Base-by-base conservation (phyloP, 1,139 yeast genomes). In the Geotrichum phurueaensis region DNA sequence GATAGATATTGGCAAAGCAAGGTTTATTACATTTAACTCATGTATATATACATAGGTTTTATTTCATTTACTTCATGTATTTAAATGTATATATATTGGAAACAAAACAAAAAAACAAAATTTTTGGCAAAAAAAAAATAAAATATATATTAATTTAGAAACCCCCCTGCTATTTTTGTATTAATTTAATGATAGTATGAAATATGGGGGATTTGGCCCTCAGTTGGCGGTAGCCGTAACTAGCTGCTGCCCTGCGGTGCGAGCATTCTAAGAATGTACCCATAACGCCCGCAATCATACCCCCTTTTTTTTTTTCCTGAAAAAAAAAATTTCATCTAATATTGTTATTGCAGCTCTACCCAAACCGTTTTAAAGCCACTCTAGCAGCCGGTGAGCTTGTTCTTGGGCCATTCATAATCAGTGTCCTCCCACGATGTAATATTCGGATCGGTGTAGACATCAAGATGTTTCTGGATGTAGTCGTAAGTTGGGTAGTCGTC, bases 401-500 rank as follows among this genome's bases (percentile, higher is more conserved):
- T n/a, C n/a, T n/a, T n/a, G n/a, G 39, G 13, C n/a, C 39, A 33
- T 33, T 33, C 13, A 15, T 86, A 89, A 0, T 94, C 94, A 1
- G 91, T 89, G 50, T 71, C 78, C 53, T 74, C 78, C 88, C 90
- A 89, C 36, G 77, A 68, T 0, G 96, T 89, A 60, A 81, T 67
- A 73, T 89, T 89, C 12, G 77, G 70, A 72, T 89, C 82, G 48
- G 68, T 59, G 72, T 89, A 89, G 23, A 90, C 89, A 63, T 80
- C 78, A 62, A 75, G 69, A 71, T 89, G 96, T 25, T 73, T 70
- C 61, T 82, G 75, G 67, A 89, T 89, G 75, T 89, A 89, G 65
- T 87, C 87, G 59, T 77, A 75, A 0, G 96, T 89, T 50, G 96
- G 96, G 68, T 78, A 84, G 63, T 78, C 88, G 0, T 68, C 69